Evolutionary conservation across 371 early-diverging fungal genomes (phyloP), one percentile per base, ranked within the genome.

Genomic region (Entomophthora muscae): DNA sequence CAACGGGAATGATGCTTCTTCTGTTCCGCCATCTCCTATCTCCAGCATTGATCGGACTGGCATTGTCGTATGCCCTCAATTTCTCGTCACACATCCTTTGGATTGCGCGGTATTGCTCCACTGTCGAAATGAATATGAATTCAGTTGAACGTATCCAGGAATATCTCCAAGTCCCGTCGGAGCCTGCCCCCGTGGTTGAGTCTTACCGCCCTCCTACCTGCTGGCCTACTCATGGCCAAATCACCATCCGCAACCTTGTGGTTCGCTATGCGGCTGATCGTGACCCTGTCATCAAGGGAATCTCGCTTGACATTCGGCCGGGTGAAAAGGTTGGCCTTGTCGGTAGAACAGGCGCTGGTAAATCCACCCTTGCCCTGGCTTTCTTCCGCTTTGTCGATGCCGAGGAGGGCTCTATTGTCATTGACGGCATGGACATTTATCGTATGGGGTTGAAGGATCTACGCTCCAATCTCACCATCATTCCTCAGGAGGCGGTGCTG

Each of bases 11-110:
- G 23, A 75, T 78, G 52, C 71, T 80, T 58, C 64, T 75, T 32
- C 55, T 56, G 32, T 67, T 70, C 23, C 53, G 72, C 23, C 70
- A 79, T 13, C 66, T 70, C 32, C 57, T 89, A 32, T 76, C 78
- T 66, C 77, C 89, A 1, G 83, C 84, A 3, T 75, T 84, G 68
- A 85, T 87, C 21, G 92, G 91, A 51, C 75, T 93, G 59, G 76
- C 82, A 17, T 71, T 94, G 56, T 76, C 79, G 24, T 86, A 88
- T 42, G 82, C 89, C 7, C 71, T 89, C 42, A 72, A 78, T 65
- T 86, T 90, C 65, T 78, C 84, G 31, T 77, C 76, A 32, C 73
- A 80, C 57, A 72, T 78, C 3, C 69, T 72, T 73, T 80, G 75
- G 75, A 67, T 67, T 28, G 65, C 66, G 53, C 70, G 74, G 0